A percentile compares a stretch with the other conserved stretches of the same genome.
Evolutionary conservation across 2,329 filamentous ascomycete species (phyloP).

Genomic region (Epichloe amarillans): DNA sequence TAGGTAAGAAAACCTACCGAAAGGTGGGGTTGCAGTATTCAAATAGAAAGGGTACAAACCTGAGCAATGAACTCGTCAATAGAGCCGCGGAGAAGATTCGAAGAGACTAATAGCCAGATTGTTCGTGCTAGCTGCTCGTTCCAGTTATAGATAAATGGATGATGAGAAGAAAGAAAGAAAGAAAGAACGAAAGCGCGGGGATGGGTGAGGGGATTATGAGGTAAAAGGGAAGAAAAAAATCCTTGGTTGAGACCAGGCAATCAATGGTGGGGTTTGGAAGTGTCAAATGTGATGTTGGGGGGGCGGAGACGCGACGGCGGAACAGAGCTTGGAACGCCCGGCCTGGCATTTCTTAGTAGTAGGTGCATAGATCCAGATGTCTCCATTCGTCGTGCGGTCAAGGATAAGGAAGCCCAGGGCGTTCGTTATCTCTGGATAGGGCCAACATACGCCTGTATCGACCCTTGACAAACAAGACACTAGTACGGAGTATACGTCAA

Average conservation of each 20-base stretch:
- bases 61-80: not conserved
- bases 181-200: not conserved
- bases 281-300: not conserved
- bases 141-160: not conserved
- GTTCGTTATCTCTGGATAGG: constrained; percentile 1
- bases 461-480: no score
- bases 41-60: not conserved
- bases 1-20: not conserved
- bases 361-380: not conserved
- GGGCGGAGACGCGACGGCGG: not conserved
- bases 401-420: not conserved
- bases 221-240: not conserved
- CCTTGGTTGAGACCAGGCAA: not conserved
- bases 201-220: not conserved
- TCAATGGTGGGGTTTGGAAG: not conserved
- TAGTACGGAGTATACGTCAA: no score
- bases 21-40: not conserved
- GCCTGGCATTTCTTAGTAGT: not conserved
- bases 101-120: not conserved
- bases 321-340: not conserved
- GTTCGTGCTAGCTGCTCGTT: not conserved
- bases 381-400: not conserved
- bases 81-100: not conserved
- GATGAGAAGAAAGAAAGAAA: not conserved
- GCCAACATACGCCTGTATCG: not conserved